Conservation (phyloP, 1,139 yeast genomes). For the Magnusiomyces tetraspermus region DNA sequence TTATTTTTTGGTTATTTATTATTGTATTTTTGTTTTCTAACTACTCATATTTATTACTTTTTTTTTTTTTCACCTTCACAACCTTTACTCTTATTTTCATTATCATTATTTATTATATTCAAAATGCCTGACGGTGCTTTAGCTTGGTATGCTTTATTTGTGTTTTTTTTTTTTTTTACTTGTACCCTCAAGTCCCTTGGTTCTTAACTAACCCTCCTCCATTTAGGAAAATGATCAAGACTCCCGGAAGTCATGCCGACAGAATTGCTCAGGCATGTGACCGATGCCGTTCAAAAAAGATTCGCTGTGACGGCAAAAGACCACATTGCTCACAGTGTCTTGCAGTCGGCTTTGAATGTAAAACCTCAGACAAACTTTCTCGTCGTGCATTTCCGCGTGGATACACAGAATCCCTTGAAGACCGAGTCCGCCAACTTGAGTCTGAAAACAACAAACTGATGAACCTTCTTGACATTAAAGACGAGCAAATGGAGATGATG, state of each 20-base stretch:
- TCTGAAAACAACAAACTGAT: constrained; percentile 44
- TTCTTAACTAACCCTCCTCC: background rate
- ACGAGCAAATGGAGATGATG: constrained; percentile 45
- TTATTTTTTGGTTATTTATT: background rate
- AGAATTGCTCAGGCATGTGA: constrained; percentile 83
- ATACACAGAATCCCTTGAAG: constrained; percentile 64
- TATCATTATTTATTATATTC: too few relatives aligned
- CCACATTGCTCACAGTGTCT: constrained; percentile 57
- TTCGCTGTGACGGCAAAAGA: constrained; percentile 59
- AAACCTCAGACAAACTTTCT: constrained; percentile 60
- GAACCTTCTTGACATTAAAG: constrained; percentile 49
- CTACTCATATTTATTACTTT: background rate
- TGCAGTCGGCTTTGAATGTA: constrained; percentile 62
- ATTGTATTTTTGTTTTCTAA: too few relatives aligned
- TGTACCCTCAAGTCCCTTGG: background rate
- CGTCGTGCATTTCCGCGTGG: constrained; percentile 68
- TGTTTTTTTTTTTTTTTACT: background rate
- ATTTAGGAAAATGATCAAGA: constrained; percentile 46
- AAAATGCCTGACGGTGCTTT: constrained; percentile 18
- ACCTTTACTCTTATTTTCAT: background rate
- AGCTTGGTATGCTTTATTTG: constrained; percentile 14
- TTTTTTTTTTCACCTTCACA: background rate
- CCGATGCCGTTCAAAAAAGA: constrained; percentile 72
- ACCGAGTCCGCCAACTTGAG: constrained; percentile 50
- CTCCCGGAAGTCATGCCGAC: constrained; percentile 49